Percentiles rank a stretch among this genome's conserved stretches.
Conservation (phyloP, 2,329 filamentous ascomycete species). For the Clarireedia sp. region DNA sequence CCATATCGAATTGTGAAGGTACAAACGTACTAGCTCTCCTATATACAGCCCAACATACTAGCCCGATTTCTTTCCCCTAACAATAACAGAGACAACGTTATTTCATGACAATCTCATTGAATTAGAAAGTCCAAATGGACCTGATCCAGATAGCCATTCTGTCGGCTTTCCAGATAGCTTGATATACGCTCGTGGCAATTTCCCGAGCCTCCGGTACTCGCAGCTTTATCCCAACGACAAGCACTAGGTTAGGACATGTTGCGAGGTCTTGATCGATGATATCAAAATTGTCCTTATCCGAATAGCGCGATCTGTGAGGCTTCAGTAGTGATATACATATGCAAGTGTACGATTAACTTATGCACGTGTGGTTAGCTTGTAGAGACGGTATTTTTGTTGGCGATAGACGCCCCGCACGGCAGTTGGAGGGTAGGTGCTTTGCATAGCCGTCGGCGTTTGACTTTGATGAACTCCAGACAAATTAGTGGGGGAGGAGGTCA, state of each 20-base stretch:
- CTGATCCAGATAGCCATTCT: conserved; percentile 5
- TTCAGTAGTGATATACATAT: no score
- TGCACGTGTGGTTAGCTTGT: no score
- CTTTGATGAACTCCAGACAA: no score
- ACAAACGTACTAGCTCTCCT: not conserved
- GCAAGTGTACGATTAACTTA: no score
- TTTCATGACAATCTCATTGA: conserved; percentile 3
- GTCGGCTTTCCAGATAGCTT: not conserved
- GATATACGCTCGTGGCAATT: conserved; percentile 1
- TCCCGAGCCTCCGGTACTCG: not conserved
- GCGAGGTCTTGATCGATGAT: not conserved
- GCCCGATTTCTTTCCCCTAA: no score
- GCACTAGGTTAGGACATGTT: conserved; percentile 1
- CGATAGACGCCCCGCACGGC: no score
- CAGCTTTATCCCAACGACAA: conserved; percentile 4
- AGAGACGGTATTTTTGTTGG: no score
- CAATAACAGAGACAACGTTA: not conserved
- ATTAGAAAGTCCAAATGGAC: conserved; percentile 2
- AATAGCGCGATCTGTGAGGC: not conserved
- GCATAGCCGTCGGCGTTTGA: no score
- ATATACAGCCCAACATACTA: no score
- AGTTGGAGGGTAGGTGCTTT: no score
- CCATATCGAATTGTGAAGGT: not conserved
- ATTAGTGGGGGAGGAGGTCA: no score
- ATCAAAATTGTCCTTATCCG: not conserved